Evolutionary conservation across 306 rosid species (phyloP).

Genomic region (Trifolium dubium): DNA sequence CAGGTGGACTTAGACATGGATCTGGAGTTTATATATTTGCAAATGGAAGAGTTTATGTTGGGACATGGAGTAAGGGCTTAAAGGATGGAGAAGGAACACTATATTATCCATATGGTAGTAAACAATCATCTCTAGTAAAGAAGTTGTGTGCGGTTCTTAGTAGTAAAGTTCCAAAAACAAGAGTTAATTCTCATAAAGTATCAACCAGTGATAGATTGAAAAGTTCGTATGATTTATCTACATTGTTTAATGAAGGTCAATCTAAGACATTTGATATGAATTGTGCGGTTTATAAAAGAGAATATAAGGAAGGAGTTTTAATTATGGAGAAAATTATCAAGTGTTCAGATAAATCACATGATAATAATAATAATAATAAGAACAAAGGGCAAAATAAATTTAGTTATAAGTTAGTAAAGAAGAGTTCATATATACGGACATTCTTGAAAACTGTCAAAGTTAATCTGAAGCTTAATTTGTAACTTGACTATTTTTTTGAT

Average conservation of each 20-base stretch:
- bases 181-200: constrained; percentile 58
- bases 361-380: background rate
- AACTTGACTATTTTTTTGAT: background rate
- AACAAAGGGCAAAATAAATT: background rate
- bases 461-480: background rate
- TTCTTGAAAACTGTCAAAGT: background rate
- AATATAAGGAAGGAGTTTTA: background rate
- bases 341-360: background rate
- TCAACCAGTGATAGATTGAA: constrained; percentile 46
- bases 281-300: background rate
- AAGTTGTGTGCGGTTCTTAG: constrained; percentile 56
- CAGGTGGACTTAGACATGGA: constrained; percentile 75
- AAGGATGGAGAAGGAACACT: constrained; percentile 90
- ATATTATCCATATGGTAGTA: constrained; percentile 70
- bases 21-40: constrained; percentile 73
- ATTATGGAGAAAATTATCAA: background rate
- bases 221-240: constrained; percentile 52
- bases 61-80: constrained; percentile 40
- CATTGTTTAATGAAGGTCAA: background rate
- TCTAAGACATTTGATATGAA: constrained; percentile 40
- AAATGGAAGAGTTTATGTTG: constrained; percentile 53
- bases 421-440: background rate
- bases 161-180: constrained; percentile 44
- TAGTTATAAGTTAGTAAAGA: background rate
- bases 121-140: constrained; percentile 58